These are phyloP conservation scores for Cylindrotheca closterium DNA, from an alignment of 108 stramenopile genomes.

Conservation along the genomic window DNA sequence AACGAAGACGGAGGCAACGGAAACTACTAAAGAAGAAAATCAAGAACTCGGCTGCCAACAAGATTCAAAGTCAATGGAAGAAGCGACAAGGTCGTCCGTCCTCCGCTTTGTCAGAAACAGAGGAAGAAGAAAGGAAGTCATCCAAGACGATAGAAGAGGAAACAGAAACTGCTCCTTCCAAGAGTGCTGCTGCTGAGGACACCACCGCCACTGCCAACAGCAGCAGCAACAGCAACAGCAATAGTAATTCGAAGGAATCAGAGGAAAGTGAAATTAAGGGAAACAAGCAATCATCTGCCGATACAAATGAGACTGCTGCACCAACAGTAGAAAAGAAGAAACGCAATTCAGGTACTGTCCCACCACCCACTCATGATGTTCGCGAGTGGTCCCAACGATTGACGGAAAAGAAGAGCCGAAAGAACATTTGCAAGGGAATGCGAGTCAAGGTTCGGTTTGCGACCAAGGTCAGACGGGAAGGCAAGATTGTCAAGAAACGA, in stretches of 20 bases:
- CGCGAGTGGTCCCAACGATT: slow-evolving; percentile 38
- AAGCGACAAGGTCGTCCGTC: slow-evolving; percentile 25
- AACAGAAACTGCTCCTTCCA: background rate
- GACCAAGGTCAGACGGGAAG: slow-evolving; percentile 48
- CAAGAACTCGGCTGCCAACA: slow-evolving; percentile 48
- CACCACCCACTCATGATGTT: slow-evolving; percentile 52
- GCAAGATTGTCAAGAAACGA: slow-evolving; percentile 44
- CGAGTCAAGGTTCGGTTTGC: slow-evolving; percentile 78
- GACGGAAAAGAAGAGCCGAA: slow-evolving; percentile 39
- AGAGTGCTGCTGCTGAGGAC: background rate
- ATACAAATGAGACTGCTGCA: background rate
- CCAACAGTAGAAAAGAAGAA: slow-evolving; percentile 21
- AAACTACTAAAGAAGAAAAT: slow-evolving; percentile 25
- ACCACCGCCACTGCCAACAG: background rate
- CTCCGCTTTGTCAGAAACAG: background rate
- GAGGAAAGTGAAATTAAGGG: background rate
- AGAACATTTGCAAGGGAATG: slow-evolving; percentile 43
- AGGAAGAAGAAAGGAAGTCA: background rate
- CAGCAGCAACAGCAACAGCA: background rate
- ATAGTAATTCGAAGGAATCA: background rate
- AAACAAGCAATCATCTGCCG: background rate
- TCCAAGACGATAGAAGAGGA: slow-evolving; percentile 9
- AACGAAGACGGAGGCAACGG: slow-evolving; percentile 12
- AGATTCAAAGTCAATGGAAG: slow-evolving; percentile 67
- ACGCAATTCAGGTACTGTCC: slow-evolving; percentile 31